phyloP scores from a whole-genome alignment of 176 grass and related monocot genomes.

The Rhynchospora tenuis region DNA sequence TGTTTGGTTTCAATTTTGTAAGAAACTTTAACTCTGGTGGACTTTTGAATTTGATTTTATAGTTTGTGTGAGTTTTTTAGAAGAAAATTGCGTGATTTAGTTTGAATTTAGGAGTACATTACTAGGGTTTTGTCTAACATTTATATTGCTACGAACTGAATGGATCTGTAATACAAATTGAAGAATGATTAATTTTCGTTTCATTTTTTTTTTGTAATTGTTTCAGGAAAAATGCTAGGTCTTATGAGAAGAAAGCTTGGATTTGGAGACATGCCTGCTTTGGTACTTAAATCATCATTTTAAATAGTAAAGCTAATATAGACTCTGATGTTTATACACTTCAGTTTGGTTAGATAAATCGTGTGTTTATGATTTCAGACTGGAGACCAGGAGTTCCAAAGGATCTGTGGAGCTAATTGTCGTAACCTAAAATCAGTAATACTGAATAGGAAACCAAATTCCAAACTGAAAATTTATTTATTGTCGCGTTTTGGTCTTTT shows the following conservation, averaged over 20 bases:
- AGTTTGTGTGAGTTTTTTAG: background rate
- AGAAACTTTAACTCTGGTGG: background rate
- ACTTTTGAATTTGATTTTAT: background rate
- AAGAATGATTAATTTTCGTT: background rate
- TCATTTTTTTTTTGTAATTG: background rate
- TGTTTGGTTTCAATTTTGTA: background rate
- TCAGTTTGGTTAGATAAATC: background rate
- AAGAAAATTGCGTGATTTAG: background rate
- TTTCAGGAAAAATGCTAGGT: constrained; percentile 62
- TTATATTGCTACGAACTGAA: background rate
- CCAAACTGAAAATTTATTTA: background rate
- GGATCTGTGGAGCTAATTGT: constrained; percentile 19
- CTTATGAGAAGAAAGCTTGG: constrained; percentile 72
- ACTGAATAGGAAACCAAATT: background rate
- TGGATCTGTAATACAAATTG: background rate
- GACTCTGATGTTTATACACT: background rate
- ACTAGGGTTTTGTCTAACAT: background rate
- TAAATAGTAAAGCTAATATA: background rate
- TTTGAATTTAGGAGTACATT: background rate
- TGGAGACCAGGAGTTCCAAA: constrained; percentile 48
- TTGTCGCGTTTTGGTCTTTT: background rate
- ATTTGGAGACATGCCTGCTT: constrained; percentile 44
- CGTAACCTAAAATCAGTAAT: background rate
- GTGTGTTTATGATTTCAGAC: constrained; percentile 39
- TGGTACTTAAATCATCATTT: constrained; percentile 12